Base-by-base conservation (phyloP, 1,139 yeast genomes). In the Debaryomycetaceae sp. region DNA sequence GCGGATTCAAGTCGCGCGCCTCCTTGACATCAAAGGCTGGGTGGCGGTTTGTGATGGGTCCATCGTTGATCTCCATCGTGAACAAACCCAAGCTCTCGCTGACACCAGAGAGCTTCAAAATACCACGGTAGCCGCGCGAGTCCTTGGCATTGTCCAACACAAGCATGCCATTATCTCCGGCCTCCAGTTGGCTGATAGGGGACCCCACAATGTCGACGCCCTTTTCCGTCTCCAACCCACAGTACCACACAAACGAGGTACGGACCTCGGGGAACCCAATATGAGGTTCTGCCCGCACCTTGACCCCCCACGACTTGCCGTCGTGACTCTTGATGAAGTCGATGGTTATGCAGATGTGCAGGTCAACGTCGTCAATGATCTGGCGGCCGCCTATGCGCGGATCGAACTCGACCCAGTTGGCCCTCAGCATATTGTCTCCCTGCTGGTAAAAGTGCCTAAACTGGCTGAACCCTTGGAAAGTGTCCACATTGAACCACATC, bases 361-460 rank as follows among this genome's bases (percentile, higher is more conserved):
- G 73, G 25, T 74, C 83, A 16, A 61, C 54, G 52, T 91, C 98
- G 27, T 68, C 62, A 24, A 93, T 79, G 1, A 74, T 63, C 48
- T 91, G 93, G 37, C 74, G 65, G 0, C 99, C 98, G 20, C 98
- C 99, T 16, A 58, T 40, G 41, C 97, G 69, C 3, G 96, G 91
- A 51, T 93, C 97, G 53, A 81, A 91, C 28, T 69, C 63, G 14
- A 77, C 69, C 97, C 97, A 91, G 23, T 93, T 89, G 45, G 86
- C 93, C 34, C 74, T 78, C 24, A 66, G 69, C 65, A 88, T 68
- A 28, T 77, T 71, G 46, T 88, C 93, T 23, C 65, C 62, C 44
- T 81, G 89, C 39, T 83, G 91, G 46, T 89, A 86, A 35, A 75
- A 70, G 53, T 91, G 96, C 44, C 96, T 75, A n/a, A 83, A 52